Conservation (phyloP, 805 yeast species). For the Wickerhamiella kurtzmanii region DNA sequence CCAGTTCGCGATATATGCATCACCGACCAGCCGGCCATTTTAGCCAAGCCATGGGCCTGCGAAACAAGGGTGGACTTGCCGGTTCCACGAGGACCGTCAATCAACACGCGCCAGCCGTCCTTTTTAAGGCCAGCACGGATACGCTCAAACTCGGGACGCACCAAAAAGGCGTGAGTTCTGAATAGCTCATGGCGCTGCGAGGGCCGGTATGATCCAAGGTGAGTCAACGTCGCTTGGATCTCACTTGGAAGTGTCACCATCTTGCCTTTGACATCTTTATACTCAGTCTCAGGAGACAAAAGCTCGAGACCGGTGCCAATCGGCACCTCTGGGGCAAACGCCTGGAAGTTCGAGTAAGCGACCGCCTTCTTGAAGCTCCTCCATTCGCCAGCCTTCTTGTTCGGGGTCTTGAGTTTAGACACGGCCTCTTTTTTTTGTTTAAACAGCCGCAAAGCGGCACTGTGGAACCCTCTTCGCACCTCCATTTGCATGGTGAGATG, state of each 20-base stretch:
- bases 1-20: slow-evolving; percentile 54
- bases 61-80: slow-evolving; percentile 68
- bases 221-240: slow-evolving; percentile 13
- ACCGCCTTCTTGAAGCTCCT: slow-evolving; percentile 18
- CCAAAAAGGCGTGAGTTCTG: slow-evolving; percentile 6
- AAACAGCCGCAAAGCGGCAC: background rate
- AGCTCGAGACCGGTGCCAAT: slow-evolving; percentile 2
- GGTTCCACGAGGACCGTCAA: slow-evolving; percentile 35
- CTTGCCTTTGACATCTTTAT: slow-evolving; percentile 1
- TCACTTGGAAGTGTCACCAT: slow-evolving; percentile 15
- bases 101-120: slow-evolving; percentile 3
- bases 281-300: slow-evolving; percentile 2
- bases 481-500: background rate
- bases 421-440: background rate
- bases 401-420: slow-evolving; percentile 11
- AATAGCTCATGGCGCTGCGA: slow-evolving; percentile 19
- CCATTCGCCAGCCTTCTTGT: slow-evolving; percentile 16
- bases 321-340: slow-evolving; percentile 12
- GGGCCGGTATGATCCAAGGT: slow-evolving; percentile 17
- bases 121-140: background rate
- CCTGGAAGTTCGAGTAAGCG: slow-evolving; percentile 13
- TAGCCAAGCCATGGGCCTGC: slow-evolving; percentile 52
- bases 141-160: slow-evolving; percentile 10
- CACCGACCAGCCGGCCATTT: slow-evolving; percentile 31
- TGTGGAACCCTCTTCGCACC: slow-evolving; percentile 1